phyloP scores from a whole-genome alignment of 805 yeast species.

The Cyberlindnera bimundalis region DNA sequence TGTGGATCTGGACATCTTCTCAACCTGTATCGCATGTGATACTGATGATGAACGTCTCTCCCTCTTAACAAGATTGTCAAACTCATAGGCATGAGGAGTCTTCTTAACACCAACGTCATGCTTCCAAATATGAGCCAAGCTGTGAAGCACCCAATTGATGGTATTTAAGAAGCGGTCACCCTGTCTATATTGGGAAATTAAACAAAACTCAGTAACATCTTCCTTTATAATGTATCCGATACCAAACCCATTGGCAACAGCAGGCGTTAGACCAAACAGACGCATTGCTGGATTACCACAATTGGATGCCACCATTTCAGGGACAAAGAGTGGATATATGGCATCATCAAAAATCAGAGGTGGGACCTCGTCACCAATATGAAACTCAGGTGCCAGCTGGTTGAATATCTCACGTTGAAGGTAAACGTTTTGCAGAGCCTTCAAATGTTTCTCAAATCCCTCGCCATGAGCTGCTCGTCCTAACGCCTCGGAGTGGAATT shows the following conservation, averaged over 20 bases:
- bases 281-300: conserved; percentile 91
- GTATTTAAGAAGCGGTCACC: conserved; percentile 77
- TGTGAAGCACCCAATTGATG: conserved; percentile 62
- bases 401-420: conserved; percentile 46
- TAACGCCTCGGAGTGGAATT: conserved; percentile 46
- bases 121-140: conserved; percentile 47
- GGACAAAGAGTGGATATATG: conserved; percentile 35
- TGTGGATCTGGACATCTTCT: conserved; percentile 22
- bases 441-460: conserved; percentile 73
- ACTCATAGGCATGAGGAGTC: conserved; percentile 30
- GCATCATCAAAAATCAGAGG: conserved; percentile 43
- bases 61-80: conserved; percentile 32
- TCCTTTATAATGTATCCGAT: conserved; percentile 84
- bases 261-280: conserved; percentile 88
- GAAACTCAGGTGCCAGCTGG: conserved; percentile 41
- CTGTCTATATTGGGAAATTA: conserved; percentile 84
- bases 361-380: conserved; percentile 34
- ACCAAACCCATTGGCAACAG: conserved; percentile 86
- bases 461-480: conserved; percentile 53
- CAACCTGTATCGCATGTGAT: conserved; percentile 12
- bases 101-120: conserved; percentile 21
- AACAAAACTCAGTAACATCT: conserved; percentile 76
- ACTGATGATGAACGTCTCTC: conserved; percentile 13
- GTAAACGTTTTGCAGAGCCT: conserved; percentile 57
- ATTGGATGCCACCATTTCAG: conserved; percentile 56